Conservation (phyloP, 495 filamentous ascomycete genomes). For the Thermothielavioides terrestris region DNA sequence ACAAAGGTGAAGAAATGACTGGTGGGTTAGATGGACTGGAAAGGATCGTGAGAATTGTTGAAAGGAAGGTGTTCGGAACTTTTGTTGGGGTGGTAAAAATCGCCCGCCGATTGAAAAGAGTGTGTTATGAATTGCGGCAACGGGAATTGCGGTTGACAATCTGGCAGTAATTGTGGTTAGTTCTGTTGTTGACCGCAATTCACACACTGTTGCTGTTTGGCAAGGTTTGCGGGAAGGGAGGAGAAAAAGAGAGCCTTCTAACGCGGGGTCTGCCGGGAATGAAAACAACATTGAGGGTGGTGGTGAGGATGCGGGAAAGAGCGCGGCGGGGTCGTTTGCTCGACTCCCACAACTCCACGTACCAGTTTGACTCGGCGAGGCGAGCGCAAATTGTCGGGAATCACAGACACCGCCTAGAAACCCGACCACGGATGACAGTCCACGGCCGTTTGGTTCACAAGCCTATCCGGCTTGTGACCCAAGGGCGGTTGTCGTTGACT, state of each 20-base stretch:
- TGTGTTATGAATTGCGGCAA: neutral
- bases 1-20: slow-evolving; percentile 11
- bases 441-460: slow-evolving; percentile 6
- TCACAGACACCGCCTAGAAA: slow-evolving; percentile 8
- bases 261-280: neutral
- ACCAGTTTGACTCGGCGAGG: slow-evolving; percentile 8
- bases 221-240: neutral
- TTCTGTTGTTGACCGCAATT: neutral
- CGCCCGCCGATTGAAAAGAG: slow-evolving; percentile 1
- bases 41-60: neutral
- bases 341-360: neutral
- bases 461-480: slow-evolving; percentile 1
- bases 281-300: neutral
- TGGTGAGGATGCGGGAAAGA: neutral
- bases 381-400: slow-evolving; percentile 11
- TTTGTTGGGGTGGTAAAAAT: neutral
- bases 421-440: slow-evolving; percentile 6
- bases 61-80: neutral
- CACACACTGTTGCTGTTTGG: neutral
- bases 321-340: neutral
- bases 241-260: neutral
- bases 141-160: neutral
- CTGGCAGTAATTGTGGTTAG: neutral
- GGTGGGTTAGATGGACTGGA: neutral
- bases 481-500: neutral